Evolutionary conservation across 352 stramenopile genomes (phyloP), one percentile per base, ranked within the genome.

Genomic region (Phytophthora europaea): DNA sequence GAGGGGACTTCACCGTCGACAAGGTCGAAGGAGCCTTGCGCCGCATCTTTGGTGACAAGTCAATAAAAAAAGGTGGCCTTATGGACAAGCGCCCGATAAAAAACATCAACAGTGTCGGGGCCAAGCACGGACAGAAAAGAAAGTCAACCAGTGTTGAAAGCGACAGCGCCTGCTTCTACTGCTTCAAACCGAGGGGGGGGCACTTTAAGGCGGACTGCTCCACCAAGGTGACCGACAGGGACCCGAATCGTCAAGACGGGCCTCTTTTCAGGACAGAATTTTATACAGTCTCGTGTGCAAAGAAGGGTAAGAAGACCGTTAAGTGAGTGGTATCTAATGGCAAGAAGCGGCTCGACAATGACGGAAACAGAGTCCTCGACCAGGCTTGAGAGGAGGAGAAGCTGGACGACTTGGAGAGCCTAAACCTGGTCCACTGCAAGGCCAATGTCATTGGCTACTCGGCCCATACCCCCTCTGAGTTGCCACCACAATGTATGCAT

Each of bases 41-140:
- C 22, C 8, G 36, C 1, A 63, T 70, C 18, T 70, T 75, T 10
- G 48, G 45, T 2, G 50, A 70, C 0, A 75, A 75, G 23, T 67
- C 4, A n/a, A 67, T n/a, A 72, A 4, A 64, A 63, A 3, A 56
- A 71, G 26, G n/a, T 67, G 2, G 18, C 28, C 28, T 31, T 31
- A 31, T 31, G 28, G 28, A 31, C 28, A 31, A 31, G 28, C 4
- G 28, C 4, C 26, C 55, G 22, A 68, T 64, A 38, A 60, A 59
- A 6, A 4, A 22, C 1, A 40, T 64, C 51, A 69, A 73, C 22
- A 56, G 55, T 23, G 20, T 64, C 2, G 4, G 15, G 13, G 12
- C 18, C 0, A 54, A 73, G 23, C 4, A 45, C 18, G 45, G 43
- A 26, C 13, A 47, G 6, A 69, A 70, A 23, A 6, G 67, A 18